Conservation (phyloP, 371 early-diverging fungal genomes). For the Saksenaea vasiformis region DNA sequence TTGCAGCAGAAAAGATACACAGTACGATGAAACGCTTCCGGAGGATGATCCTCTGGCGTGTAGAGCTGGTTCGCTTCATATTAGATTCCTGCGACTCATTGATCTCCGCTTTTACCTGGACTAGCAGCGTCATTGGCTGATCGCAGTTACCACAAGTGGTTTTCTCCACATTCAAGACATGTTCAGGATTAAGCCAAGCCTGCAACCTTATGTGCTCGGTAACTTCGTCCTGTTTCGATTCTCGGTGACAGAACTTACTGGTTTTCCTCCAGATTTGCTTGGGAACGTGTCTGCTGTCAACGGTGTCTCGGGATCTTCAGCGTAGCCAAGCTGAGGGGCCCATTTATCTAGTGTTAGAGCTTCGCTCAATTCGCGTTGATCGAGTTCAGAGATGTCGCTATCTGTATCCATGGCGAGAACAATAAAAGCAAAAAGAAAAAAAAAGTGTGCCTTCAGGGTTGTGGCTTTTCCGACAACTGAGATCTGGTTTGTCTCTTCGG, state of each 20-base stretch:
- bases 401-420: constrained; percentile 17
- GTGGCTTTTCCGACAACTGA: neutral
- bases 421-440: constrained; percentile 1
- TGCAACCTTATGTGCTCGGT: constrained; percentile 22
- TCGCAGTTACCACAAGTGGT: constrained; percentile 80
- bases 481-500: neutral
- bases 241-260: constrained; percentile 52
- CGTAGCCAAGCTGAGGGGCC: constrained; percentile 74
- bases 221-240: neutral
- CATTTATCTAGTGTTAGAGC: constrained; percentile 30
- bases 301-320: constrained; percentile 67
- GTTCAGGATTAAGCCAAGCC: constrained; percentile 86
- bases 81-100: neutral
- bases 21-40: constrained; percentile 87
- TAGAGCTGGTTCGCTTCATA: constrained; percentile 65
- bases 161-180: constrained; percentile 60
- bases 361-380: constrained; percentile 34
- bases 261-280: constrained; percentile 88
- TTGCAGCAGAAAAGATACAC: constrained; percentile 92
- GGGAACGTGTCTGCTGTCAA: constrained; percentile 72
- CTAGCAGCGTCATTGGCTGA: constrained; percentile 77
- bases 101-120: constrained; percentile 69
- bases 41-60: constrained; percentile 89
- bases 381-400: constrained; percentile 40
- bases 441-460: neutral